Base-by-base conservation (phyloP, 371 early-diverging fungal genomes). In the Mortierella sp. region DNA sequence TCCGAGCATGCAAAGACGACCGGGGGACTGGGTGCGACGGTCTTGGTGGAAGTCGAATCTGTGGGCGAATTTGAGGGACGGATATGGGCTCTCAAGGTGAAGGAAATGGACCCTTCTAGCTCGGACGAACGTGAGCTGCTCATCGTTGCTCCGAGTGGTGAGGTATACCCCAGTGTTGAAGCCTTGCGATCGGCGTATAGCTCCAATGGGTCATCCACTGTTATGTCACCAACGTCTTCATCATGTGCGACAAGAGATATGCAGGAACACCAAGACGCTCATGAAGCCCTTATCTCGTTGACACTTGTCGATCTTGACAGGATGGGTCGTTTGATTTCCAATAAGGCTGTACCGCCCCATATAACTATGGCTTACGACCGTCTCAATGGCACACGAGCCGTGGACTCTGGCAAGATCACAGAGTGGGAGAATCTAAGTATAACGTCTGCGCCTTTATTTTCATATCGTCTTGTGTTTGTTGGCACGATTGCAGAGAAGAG, bases 331-430 rank as follows among this genome's bases (percentile, higher is more conserved):
- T 4, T 75, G 19, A 30, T 50, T 11, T 19, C 56, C 24, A 59
- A 47, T 42, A 37, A 44, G 21, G 21, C 41, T 3, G 55, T 43
- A 0, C 17, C 46, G 5, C 64, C 69, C 0, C 64, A 64, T n/a
- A 64, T 75, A 28, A 75, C 76, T 8, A 55, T 75, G 57, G 76
- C 64, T 1, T 69, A 69, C 28, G 76, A 75, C 44, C 64, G 64
- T 2, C 60, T 64, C 30, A 68, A 69, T 34, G 76, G 76, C 3
- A 51, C 61, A 19, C 54, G 60, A 4, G 64, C 65, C 0, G 48
- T 53, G 17, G 76, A 69, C 11, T 59, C 76, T 42, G 51, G 42
- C 46, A 26, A 30, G 26, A 75, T 75, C 41, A 32, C 27, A 5
- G 19, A 49, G 0, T 75, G 76, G 69, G 64, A 64, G 27, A n/a